These are phyloP conservation scores for Talaromyces proteolyticus DNA, from an alignment of 495 filamentous ascomycete species.

Conservation along the genomic window DNA sequence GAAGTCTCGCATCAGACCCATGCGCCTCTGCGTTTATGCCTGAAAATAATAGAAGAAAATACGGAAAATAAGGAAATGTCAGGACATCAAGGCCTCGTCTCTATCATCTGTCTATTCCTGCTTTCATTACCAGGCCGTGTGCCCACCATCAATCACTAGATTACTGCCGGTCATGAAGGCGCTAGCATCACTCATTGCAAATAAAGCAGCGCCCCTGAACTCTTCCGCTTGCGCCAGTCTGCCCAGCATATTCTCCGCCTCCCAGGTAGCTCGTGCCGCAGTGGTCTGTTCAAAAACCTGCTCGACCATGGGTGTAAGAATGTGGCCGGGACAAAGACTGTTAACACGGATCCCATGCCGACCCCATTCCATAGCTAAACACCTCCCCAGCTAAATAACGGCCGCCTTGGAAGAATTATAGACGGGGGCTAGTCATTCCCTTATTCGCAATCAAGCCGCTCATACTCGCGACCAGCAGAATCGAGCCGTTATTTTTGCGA, in stretches of 20 bases:
- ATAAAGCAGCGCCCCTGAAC: conserved; percentile 57
- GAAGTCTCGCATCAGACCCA: too few relatives aligned
- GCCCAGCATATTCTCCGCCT: conserved; percentile 65
- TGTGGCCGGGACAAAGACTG: conserved; percentile 61
- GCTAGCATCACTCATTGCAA: conserved; percentile 58
- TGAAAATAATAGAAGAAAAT: neutral
- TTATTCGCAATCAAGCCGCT: conserved; percentile 76
- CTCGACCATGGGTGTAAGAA: conserved; percentile 67
- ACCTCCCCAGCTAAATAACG: conserved; percentile 58
- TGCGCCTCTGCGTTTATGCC: too few relatives aligned
- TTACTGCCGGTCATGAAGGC: conserved; percentile 68
- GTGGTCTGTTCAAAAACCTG: conserved; percentile 62
- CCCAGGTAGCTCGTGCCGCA: conserved; percentile 52
- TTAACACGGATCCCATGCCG: conserved; percentile 64
- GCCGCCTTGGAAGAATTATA: conserved; percentile 70
- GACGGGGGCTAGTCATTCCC: conserved; percentile 57
- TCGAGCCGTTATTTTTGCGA: conserved; percentile 51
- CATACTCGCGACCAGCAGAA: conserved; percentile 75
- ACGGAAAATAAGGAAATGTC: neutral
- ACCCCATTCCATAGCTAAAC: conserved; percentile 69
- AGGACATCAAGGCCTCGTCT: neutral
- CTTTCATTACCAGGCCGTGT: conserved; percentile 45
- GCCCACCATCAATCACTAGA: conserved; percentile 57
- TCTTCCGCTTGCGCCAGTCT: conserved; percentile 57
- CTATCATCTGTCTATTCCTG: neutral